These are phyloP conservation scores for Saturnispora silvae DNA, from an alignment of 805 yeast species.

Conservation along the genomic window DNA sequence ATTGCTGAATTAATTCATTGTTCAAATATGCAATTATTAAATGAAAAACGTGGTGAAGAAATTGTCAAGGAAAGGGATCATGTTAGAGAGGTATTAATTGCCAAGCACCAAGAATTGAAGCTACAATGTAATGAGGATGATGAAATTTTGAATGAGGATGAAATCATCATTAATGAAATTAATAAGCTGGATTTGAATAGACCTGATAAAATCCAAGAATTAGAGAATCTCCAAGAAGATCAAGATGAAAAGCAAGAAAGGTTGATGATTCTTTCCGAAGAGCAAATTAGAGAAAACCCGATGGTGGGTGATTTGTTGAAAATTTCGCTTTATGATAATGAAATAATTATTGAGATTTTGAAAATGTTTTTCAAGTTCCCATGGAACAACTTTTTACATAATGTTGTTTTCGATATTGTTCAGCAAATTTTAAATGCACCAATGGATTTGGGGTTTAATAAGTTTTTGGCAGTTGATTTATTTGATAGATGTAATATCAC, in stretches of 20 bases:
- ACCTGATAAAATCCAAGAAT: slow-evolving; percentile 16
- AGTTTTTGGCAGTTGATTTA: slow-evolving; percentile 27
- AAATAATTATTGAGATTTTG: slow-evolving; percentile 56
- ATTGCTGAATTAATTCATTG: slow-evolving; percentile 93
- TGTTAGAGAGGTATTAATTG: slow-evolving; percentile 40
- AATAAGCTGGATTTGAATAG: slow-evolving; percentile 22
- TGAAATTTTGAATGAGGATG: slow-evolving; percentile 21
- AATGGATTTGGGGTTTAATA: slow-evolving; percentile 33
- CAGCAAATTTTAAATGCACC: slow-evolving; percentile 86
- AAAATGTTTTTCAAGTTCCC: slow-evolving; percentile 74
- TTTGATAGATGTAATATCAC: slow-evolving; percentile 44
- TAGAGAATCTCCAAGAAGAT: background rate
- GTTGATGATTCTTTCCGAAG: slow-evolving; percentile 15
- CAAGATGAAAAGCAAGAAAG: slow-evolving; percentile 14
- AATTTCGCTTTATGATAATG: slow-evolving; percentile 67
- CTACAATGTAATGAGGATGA: slow-evolving; percentile 12
- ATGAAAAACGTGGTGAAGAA: slow-evolving; percentile 61
- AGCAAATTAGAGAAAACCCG: slow-evolving; percentile 40
- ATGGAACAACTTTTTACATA: slow-evolving; percentile 96
- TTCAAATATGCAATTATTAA: slow-evolving; percentile 89
- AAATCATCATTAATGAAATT: slow-evolving; percentile 26
- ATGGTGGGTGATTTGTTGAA: slow-evolving; percentile 85
- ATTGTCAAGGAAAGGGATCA: slow-evolving; percentile 60
- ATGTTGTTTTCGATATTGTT: slow-evolving; percentile 89
- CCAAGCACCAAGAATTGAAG: slow-evolving; percentile 23